These are phyloP conservation scores for Sporothrix brunneoviolacea DNA, from an alignment of 2,329 filamentous ascomycete species.

Conservation along the genomic window DNA sequence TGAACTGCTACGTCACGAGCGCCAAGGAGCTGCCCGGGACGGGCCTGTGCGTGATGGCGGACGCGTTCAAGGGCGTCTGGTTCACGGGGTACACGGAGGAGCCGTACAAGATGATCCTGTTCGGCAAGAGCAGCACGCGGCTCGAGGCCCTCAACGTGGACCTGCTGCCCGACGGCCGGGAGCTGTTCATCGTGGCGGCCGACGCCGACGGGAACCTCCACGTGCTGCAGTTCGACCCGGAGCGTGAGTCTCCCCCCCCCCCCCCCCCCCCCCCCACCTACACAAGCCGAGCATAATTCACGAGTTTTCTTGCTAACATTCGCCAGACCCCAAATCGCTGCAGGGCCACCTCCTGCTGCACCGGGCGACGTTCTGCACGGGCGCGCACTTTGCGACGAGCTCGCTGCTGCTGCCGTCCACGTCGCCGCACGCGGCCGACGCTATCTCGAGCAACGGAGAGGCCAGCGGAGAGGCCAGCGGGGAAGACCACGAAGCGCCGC, in stretches of 20 bases:
- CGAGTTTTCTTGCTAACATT: not conserved
- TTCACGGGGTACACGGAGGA: conserved; percentile 96
- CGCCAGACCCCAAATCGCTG: conserved; percentile 79
- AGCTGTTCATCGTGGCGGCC: conserved; percentile 73
- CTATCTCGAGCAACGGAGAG: not conserved
- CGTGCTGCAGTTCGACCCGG: conserved; percentile 87
- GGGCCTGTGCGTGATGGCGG: conserved; percentile 79
- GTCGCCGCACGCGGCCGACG: no score
- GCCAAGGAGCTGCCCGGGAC: conserved; percentile 77
- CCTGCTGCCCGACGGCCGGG: conserved; percentile 78
- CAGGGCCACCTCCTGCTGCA: conserved; percentile 83
- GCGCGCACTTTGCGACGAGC: conserved; percentile 66
- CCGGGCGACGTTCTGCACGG: conserved; percentile 79
- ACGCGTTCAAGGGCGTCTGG: conserved; percentile 91
- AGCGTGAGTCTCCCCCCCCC: no score
- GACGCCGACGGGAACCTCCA: conserved; percentile 84
- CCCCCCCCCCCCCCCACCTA: no score
- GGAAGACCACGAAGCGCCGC: conserved; percentile 21
- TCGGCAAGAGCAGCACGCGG: conserved; percentile 75
- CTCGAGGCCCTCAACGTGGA: conserved; percentile 77
- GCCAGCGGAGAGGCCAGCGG: not conserved
- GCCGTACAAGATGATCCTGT: conserved; percentile 88
- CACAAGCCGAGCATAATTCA: no score
- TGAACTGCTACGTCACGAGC: conserved; percentile 88
- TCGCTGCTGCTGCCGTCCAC: conserved; percentile 71